phyloP scores from a whole-genome alignment of 208 protist species.

The Trypanosoma avium region DNA sequence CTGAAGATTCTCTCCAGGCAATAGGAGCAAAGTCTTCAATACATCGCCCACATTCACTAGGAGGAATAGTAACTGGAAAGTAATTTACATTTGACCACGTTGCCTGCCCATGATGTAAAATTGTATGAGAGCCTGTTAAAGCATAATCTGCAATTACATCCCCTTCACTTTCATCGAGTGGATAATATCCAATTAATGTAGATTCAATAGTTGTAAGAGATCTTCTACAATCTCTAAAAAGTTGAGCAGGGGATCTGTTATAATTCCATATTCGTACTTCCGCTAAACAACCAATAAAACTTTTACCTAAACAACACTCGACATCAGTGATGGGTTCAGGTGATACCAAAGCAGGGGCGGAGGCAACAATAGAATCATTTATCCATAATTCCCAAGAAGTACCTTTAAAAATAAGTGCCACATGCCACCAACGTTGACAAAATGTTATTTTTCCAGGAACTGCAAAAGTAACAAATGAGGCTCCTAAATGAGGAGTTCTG shows the following conservation, averaged over 20 bases:
- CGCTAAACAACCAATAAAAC: conserved; percentile 71
- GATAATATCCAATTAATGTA: conserved; percentile 70
- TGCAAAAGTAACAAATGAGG: conserved; percentile 66
- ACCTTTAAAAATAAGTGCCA: conserved; percentile 89
- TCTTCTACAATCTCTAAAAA: conserved; percentile 66
- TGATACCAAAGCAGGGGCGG: conserved; percentile 48
- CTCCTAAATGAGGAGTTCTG: conserved; percentile 73
- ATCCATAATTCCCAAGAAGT: conserved; percentile 82
- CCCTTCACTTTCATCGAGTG: conserved; percentile 75
- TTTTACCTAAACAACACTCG: conserved; percentile 71
- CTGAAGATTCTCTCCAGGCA: conserved; percentile 47
- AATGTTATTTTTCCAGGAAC: conserved; percentile 50
- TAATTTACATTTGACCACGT: conserved; percentile 55
- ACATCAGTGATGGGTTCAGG: conserved; percentile 58
- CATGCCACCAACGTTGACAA: conserved; percentile 80
- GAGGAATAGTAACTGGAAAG: conserved; percentile 39
- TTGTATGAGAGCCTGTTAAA: conserved; percentile 44
- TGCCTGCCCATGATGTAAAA: conserved; percentile 48
- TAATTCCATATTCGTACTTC: conserved; percentile 86
- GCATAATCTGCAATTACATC: conserved; percentile 80
- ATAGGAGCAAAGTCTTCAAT: conserved; percentile 78
- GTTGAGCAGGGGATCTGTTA: conserved; percentile 49
- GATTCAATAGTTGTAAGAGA: conserved; percentile 57
- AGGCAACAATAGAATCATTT: conserved; percentile 53
- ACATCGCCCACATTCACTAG: conserved; percentile 25